These are phyloP conservation scores for Erythrophleum ivorense DNA, from an alignment of 331 rosid genomes.

Conservation along the genomic window DNA sequence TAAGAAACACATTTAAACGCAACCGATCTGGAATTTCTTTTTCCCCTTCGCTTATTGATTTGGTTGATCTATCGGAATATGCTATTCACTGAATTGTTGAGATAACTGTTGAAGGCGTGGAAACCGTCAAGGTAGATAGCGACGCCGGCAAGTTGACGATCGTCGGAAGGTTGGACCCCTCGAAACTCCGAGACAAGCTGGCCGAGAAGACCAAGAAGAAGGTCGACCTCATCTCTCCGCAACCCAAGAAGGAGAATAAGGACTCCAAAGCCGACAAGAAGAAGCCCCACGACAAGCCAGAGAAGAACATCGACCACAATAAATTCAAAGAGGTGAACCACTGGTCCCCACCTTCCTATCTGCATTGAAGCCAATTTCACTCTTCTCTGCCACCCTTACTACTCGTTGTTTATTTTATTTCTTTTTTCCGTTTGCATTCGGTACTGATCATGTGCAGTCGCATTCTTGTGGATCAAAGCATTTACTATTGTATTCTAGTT, in stretches of 20 bases:
- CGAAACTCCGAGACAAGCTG: slow-evolving; percentile 55
- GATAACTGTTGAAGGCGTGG: slow-evolving; percentile 60
- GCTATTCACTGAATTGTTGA: slow-evolving; percentile 38
- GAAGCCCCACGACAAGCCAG: slow-evolving; percentile 41
- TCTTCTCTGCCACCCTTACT: background rate
- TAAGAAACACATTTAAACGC: background rate
- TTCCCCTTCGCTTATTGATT: background rate
- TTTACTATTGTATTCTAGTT: background rate
- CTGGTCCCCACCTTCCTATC: background rate
- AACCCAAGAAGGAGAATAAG: slow-evolving; percentile 57
- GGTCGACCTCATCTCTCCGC: slow-evolving; percentile 59
- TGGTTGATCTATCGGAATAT: background rate
- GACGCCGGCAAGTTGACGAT: slow-evolving; percentile 68
- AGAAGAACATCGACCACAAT: slow-evolving; percentile 49
- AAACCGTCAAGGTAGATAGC: slow-evolving; percentile 57
- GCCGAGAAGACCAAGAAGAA: slow-evolving; percentile 70
- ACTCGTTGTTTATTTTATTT: background rate
- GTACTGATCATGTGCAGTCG: background rate
- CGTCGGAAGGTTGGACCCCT: slow-evolving; percentile 72
- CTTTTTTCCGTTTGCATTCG: background rate
- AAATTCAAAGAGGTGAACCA: slow-evolving; percentile 66
- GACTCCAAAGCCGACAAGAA: slow-evolving; percentile 41
- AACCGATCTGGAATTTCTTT: background rate
- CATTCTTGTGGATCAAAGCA: background rate
- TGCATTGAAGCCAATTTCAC: background rate